Base-by-base conservation (phyloP, 2,329 filamentous ascomycete genomes). In the Corniculantispora saksenae region DNA sequence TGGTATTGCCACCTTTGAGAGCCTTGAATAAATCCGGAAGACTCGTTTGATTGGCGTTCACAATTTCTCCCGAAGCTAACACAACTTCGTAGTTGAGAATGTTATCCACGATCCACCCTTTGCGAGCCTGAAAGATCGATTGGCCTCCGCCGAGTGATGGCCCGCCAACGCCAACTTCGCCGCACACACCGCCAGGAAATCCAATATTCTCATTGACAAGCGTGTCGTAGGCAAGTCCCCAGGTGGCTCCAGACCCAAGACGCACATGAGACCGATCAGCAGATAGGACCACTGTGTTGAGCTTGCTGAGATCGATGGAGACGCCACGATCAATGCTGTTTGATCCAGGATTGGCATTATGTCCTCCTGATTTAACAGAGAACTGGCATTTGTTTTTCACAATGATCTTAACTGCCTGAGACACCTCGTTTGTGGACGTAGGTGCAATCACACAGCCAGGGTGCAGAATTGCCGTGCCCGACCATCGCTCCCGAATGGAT, bases 321-420 rank as follows among this genome's bases (percentile, higher is more conserved):
- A 81, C 68, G 29, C 78, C 74, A 6, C 66, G 68, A 17, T 71
- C 67, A 63, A 75, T 77, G 68, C 75, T 84, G 5, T 79, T 79
- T 3, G 76, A 74, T 13, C 76, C 78, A 0, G 76, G 71, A 66
- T 80, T 81, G 8, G 79, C 75, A 4, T 77, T 78, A 72, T 85
- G 83, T 1, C 83, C 83, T 25, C 83, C 82, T 63, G 77, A 75
- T 43, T 81, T 80, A 61, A 82, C 76, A 2, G 82, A 79, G 71
- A 86, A 85, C 2, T 66, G 69, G 63, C 65, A 69, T 60, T 63
- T 48, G 17, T 57, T 50, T 5, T 32, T 23, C n/a, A 57, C 32
- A 32, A 69, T 47, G 13, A 60, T 38, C 27, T 60, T 66, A 38
- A 69, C 50, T 13, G 61, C 61, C 15, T 66, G 21, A n/a, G 54